phyloP scores from a whole-genome alignment of 441 rosid species.

The Erodium trifolium region DNA sequence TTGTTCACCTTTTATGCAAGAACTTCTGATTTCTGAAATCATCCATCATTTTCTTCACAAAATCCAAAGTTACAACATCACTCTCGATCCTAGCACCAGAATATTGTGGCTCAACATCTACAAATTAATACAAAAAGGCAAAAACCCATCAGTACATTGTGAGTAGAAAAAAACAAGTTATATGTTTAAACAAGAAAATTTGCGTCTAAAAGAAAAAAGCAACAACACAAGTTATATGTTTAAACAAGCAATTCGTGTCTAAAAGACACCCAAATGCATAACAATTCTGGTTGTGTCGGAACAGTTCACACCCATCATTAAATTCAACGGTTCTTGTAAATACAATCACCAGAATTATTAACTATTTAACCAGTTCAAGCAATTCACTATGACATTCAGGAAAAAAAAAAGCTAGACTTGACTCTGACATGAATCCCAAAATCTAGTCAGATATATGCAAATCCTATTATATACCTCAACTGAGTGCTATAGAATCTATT shows the following conservation, averaged over 20 bases:
- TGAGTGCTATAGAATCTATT: neutral
- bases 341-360: neutral
- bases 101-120: constrained; percentile 95
- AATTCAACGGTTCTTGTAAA: neutral
- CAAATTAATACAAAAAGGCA: constrained; percentile 17
- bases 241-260: too few species aligned
- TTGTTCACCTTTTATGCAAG: constrained; percentile 66
- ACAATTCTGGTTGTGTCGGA: neutral
- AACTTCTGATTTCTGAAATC: constrained; percentile 81
- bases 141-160: neutral
- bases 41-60: constrained; percentile 87
- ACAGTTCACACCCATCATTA: neutral
- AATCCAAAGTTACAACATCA: constrained; percentile 72
- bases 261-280: neutral
- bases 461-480: neutral
- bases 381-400: neutral
- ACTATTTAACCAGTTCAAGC: neutral
- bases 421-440: neutral
- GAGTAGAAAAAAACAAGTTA: neutral
- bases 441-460: neutral
- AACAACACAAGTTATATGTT: too few species aligned
- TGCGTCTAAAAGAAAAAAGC: neutral
- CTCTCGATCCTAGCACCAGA: constrained; percentile 89
- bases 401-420: neutral
- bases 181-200: too few species aligned